Evolutionary conservation across 2,329 filamentous ascomycete genomes (phyloP), one percentile per base, ranked within the genome.

Genomic region (Thelonectria olida): DNA sequence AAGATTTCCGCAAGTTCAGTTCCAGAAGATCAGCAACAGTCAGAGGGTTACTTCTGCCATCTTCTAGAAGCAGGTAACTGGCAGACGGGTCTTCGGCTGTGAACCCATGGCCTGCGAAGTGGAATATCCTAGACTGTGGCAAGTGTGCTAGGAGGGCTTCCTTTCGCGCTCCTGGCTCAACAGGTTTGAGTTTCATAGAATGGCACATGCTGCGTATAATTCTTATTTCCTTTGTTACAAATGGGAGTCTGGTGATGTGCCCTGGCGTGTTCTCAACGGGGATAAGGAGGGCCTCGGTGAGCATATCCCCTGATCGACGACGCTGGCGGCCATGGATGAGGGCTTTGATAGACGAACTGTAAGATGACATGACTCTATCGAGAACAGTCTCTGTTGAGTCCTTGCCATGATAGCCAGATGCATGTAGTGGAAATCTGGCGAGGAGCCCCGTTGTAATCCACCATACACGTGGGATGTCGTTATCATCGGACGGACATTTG

Each of bases 361-460:
- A 80, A 0, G 77, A 80, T 5, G 77, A 80, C 6, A 80, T 69
- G 3, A 74, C 76, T 36, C 74, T 63, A 47, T 79, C 74, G 1
- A 80, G 42, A 0, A 74, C 74, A 0, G 72, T 74, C 13, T 73
- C 56, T 0, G 36, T 31, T 4, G 64, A 67, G 3, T 51, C 51
- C 8, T 53, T 20, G 1, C 23, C 10, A 53, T 79, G 73, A 28
- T 66, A 51, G 9, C 78, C 78, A 1, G 76, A 74, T 0, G 76
- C 75, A 57, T 78, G 75, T 9, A 78, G 38, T 4, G 75, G 76
- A 20, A 78, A 68, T 10, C 59, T 60, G 54, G 12, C 64, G 1
- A 79, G 59, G 1, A 34, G 41, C 1, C 75, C 75, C 0, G 73
- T 78, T 2, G 70, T 68, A 57, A 78, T 71, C 76, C 75, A 79